A percentile compares a stretch with the other conserved stretches of the same genome.
These are phyloP conservation scores for Quillaja saponaria DNA, from an alignment of 306 rosid genomes.

Conservation along the genomic window DNA sequence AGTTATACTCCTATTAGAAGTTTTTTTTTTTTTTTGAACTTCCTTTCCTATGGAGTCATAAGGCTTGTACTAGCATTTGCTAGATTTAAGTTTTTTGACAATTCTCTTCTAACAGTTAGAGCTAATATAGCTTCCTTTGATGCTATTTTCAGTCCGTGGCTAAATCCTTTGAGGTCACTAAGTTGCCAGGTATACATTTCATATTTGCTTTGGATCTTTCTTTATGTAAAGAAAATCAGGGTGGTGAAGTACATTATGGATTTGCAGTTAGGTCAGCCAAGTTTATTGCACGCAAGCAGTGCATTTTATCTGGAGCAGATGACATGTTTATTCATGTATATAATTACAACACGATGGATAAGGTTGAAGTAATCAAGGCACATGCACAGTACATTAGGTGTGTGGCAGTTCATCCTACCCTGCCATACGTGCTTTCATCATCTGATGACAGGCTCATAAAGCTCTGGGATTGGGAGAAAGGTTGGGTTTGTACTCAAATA, in stretches of 20 bases:
- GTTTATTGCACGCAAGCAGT: slow-evolving; percentile 93
- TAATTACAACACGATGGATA: slow-evolving; percentile 99
- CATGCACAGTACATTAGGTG: slow-evolving; percentile 97
- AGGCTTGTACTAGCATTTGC: too few relatives aligned
- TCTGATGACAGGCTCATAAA: slow-evolving; percentile 99
- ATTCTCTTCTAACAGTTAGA: slow-evolving; percentile 9
- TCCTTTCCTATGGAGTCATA: too few relatives aligned
- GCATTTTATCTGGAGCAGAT: slow-evolving; percentile 99
- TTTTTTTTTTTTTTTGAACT: neutral
- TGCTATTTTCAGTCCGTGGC: slow-evolving; percentile 82
- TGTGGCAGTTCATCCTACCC: slow-evolving; percentile 98
- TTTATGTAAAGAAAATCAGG: slow-evolving; percentile 6
- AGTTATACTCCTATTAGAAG: too few relatives aligned
- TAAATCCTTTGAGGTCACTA: slow-evolving; percentile 96
- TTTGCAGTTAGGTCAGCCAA: slow-evolving; percentile 98
- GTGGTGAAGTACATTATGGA: slow-evolving; percentile 28
- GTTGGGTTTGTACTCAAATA: slow-evolving; percentile 97
- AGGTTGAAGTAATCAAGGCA: slow-evolving; percentile 93
- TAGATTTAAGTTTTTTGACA: slow-evolving; percentile 18
- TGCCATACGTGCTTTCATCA: slow-evolving; percentile 93
- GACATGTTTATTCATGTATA: slow-evolving; percentile 96
- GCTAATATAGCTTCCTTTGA: slow-evolving; percentile 35
- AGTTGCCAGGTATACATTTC: slow-evolving; percentile 75
- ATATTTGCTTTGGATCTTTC: slow-evolving; percentile 24
- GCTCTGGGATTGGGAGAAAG: slow-evolving; percentile 99